These are phyloP conservation scores for Cryoendolithus antarcticus DNA, from an alignment of 2,329 filamentous ascomycete genomes.

Conservation along the genomic window DNA sequence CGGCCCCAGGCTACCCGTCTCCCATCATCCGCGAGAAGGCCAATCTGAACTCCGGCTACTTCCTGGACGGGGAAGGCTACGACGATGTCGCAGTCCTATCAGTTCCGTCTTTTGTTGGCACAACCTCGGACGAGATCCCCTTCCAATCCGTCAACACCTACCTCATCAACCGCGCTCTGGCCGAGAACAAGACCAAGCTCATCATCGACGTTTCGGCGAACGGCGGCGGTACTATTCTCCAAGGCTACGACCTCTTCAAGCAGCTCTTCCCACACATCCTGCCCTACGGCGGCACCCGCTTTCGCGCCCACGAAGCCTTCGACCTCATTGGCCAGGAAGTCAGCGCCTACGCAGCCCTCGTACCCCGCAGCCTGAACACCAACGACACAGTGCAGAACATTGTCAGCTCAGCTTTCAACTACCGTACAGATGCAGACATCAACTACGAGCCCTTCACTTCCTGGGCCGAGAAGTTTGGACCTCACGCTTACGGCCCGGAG, in stretches of 20 bases:
- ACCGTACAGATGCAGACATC: conserved; percentile 12
- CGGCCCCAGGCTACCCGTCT: conserved; percentile 31
- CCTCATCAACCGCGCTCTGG: conserved; percentile 12
- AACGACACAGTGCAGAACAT: conserved; percentile 30
- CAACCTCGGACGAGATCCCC: too few relatives aligned
- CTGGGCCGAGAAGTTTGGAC: conserved; percentile 19
- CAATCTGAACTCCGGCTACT: conserved; percentile 37
- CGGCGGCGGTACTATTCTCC: conserved; percentile 39
- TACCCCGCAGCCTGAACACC: conserved; percentile 21
- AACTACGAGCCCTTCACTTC: conserved; percentile 19
- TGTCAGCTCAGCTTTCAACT: conserved; percentile 29
- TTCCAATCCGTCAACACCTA: conserved; percentile 11
- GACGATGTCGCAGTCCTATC: conserved; percentile 35
- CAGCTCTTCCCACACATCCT: conserved; percentile 38
- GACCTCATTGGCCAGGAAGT: conserved; percentile 31
- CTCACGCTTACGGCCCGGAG: conserved; percentile 18
- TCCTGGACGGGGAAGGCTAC: conserved; percentile 31
- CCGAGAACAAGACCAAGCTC: conserved; percentile 43
- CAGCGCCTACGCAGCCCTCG: conserved; percentile 19
- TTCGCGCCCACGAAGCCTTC: conserved; percentile 28
- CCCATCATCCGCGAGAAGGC: conserved; percentile 27
- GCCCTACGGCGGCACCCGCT: conserved; percentile 11
- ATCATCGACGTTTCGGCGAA: conserved; percentile 54
- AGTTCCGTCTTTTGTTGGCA: conserved; percentile 30
- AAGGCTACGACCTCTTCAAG: conserved; percentile 36